Evolutionary conservation across 768 basidiomycete species (phyloP).

Genomic region (Hygrophorus pudorinus): DNA sequence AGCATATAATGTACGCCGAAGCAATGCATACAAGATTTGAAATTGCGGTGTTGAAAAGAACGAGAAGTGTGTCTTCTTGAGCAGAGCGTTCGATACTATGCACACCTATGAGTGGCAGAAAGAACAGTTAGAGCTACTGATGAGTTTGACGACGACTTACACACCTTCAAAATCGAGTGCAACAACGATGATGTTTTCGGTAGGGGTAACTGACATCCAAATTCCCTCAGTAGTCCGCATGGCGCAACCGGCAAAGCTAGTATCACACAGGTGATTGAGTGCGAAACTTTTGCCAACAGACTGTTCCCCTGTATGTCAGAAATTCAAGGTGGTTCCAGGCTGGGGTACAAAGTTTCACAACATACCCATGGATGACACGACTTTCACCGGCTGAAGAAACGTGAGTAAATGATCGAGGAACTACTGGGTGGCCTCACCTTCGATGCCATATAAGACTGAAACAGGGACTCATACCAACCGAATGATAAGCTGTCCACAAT

Average conservation of each 20-base stretch:
- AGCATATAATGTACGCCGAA: not conserved
- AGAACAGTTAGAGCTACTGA: no score
- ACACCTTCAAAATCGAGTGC: conserved; percentile 57
- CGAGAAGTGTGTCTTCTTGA: conserved; percentile 54
- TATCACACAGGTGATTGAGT: conserved; percentile 51
- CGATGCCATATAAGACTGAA: conserved; percentile 50
- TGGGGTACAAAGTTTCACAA: not conserved
- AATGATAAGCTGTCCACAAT: conserved; percentile 47
- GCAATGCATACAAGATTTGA: conserved; percentile 43
- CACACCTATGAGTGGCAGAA: conserved; percentile 28
- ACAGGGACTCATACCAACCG: conserved; percentile 58
- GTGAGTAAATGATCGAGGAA: not conserved
- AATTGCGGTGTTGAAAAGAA: conserved; percentile 55
- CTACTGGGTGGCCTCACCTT: conserved; percentile 26
- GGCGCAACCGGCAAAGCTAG: conserved; percentile 56
- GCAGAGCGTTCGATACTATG: conserved; percentile 55
- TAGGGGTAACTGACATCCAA: conserved; percentile 61
- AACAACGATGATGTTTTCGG: conserved; percentile 41
- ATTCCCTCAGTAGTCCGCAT: conserved; percentile 63
- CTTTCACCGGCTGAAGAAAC: conserved; percentile 42
- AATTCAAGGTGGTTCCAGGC: not conserved
- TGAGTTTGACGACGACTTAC: no score
- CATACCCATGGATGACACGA: conserved; percentile 56
- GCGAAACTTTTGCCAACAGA: conserved; percentile 54
- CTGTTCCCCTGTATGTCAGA: conserved; percentile 36